Percentiles rank a stretch among this genome's conserved stretches.
phyloP scores from a whole-genome alignment of 352 stramenopile genomes.

The Phytopythium delawarense region DNA sequence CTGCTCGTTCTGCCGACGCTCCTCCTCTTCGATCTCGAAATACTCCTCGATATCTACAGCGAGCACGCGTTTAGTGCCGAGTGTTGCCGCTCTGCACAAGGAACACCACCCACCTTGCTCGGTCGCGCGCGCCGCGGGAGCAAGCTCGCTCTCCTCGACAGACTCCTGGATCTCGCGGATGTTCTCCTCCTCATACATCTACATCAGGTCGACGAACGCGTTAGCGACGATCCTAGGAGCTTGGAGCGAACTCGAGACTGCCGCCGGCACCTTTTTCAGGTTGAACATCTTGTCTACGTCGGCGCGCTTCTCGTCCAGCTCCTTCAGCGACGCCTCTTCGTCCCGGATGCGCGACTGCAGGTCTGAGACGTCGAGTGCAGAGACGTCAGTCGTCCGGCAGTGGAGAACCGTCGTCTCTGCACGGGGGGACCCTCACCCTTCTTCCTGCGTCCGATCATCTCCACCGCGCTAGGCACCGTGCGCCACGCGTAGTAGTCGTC shows the following conservation, averaged over 20 bases:
- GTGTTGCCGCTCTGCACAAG: not conserved
- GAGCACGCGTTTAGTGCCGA: not conserved
- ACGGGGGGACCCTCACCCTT: constrained; percentile 33
- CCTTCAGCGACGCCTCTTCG: constrained; percentile 39
- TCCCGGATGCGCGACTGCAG: constrained; percentile 46
- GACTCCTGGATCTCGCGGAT: constrained; percentile 85
- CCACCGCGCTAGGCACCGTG: constrained; percentile 49
- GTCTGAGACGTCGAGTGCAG: constrained; percentile 15
- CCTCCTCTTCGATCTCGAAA: constrained; percentile 83
- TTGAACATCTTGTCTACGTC: constrained; percentile 63
- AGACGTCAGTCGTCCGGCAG: not conserved
- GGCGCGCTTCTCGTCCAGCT: constrained; percentile 56
- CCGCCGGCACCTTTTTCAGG: constrained; percentile 51
- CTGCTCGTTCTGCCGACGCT: constrained; percentile 58
- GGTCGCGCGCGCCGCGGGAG: constrained; percentile 32
- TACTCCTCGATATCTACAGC: constrained; percentile 65
- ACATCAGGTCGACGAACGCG: not conserved
- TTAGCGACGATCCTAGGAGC: not conserved
- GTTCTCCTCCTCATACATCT: constrained; percentile 81
- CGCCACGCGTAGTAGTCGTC: constrained; percentile 83
- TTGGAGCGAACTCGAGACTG: not conserved
- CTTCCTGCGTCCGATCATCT: constrained; percentile 74
- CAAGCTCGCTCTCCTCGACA: constrained; percentile 66
- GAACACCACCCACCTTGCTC: constrained; percentile 40
- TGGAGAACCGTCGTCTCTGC: too few species aligned